These are phyloP conservation scores for Globisporangium sylvaticum DNA, from an alignment of 352 stramenopile genomes.

Conservation along the genomic window DNA sequence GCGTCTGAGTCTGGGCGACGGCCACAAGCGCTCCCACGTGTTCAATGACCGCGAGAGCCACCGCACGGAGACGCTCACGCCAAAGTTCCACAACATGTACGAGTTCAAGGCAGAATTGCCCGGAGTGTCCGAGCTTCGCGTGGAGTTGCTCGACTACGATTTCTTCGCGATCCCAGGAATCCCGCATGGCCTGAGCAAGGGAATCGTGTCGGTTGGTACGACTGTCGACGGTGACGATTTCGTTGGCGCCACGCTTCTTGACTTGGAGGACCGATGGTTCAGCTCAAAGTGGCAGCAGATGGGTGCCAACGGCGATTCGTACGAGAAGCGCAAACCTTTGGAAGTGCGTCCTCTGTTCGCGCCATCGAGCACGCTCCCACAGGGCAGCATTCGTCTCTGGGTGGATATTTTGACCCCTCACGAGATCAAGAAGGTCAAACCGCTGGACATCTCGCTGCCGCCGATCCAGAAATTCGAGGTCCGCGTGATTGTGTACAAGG, in stretches of 20 bases:
- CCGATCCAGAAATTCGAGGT: slow-evolving; percentile 80
- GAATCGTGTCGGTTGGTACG: slow-evolving; percentile 39
- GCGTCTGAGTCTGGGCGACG: slow-evolving; percentile 73
- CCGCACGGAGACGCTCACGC: slow-evolving; percentile 60
- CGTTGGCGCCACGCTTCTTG: slow-evolving; percentile 89
- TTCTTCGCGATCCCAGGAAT: slow-evolving; percentile 60
- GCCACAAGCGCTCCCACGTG: slow-evolving; percentile 52
- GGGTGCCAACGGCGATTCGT: slow-evolving; percentile 27
- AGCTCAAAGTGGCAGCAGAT: slow-evolving; percentile 80
- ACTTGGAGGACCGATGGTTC: slow-evolving; percentile 93
- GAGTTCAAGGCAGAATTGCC: slow-evolving; percentile 89
- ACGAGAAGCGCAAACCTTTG: slow-evolving; percentile 55
- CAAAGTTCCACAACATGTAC: slow-evolving; percentile 90
- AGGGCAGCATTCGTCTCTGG: slow-evolving; percentile 79
- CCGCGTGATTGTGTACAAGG: slow-evolving; percentile 91
- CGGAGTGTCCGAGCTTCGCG: slow-evolving; percentile 56
- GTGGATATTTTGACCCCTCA: slow-evolving; percentile 84
- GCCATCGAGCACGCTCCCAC: slow-evolving; percentile 64
- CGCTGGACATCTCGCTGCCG: slow-evolving; percentile 81
- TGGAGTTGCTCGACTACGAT: slow-evolving; percentile 75
- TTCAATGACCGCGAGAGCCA: slow-evolving; percentile 85
- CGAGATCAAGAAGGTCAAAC: slow-evolving; percentile 65
- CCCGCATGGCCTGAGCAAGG: slow-evolving; percentile 47
- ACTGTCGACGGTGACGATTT: slow-evolving; percentile 80
- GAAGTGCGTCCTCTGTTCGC: slow-evolving; percentile 63